phyloP scores from a whole-genome alignment of 75 land plant genomes.

The Cupressus sempervirens region DNA sequence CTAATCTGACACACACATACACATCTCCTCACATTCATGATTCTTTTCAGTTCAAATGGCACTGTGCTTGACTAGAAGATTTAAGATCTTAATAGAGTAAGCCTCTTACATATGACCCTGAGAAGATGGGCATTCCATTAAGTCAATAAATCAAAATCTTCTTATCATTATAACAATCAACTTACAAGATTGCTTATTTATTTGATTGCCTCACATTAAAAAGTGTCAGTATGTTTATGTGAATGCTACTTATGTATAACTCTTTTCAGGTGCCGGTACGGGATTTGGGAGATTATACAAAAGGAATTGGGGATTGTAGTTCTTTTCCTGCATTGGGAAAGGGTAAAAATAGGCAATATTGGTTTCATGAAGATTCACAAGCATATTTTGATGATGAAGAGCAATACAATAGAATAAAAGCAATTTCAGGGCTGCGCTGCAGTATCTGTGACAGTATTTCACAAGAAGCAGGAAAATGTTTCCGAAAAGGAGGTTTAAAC shows the following conservation, averaged over 20 bases:
- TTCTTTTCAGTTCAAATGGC: neutral
- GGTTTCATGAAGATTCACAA: slow-evolving; percentile 66
- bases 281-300: slow-evolving; percentile 73
- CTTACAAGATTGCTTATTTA: neutral
- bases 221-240: neutral
- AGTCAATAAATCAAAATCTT: neutral
- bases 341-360: slow-evolving; percentile 40
- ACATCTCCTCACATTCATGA: neutral
- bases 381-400: slow-evolving; percentile 86
- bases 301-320: slow-evolving; percentile 54
- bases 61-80: neutral
- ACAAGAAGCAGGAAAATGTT: slow-evolving; percentile 46
- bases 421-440: slow-evolving; percentile 87
- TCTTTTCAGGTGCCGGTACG: neutral
- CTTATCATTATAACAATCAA: neutral
- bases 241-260: neutral
- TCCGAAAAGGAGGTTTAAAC: slow-evolving; percentile 37
- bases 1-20: neutral
- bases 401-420: slow-evolving; percentile 77
- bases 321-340: slow-evolving; percentile 40
- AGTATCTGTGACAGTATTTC: slow-evolving; percentile 19
- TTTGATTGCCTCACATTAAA: neutral
- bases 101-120: neutral
- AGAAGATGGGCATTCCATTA: too few relatives aligned
- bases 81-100: too few relatives aligned